Evolutionary conservation across 1,139 yeast species (phyloP).

Genomic region (Magnusiomyces paraingens): DNA sequence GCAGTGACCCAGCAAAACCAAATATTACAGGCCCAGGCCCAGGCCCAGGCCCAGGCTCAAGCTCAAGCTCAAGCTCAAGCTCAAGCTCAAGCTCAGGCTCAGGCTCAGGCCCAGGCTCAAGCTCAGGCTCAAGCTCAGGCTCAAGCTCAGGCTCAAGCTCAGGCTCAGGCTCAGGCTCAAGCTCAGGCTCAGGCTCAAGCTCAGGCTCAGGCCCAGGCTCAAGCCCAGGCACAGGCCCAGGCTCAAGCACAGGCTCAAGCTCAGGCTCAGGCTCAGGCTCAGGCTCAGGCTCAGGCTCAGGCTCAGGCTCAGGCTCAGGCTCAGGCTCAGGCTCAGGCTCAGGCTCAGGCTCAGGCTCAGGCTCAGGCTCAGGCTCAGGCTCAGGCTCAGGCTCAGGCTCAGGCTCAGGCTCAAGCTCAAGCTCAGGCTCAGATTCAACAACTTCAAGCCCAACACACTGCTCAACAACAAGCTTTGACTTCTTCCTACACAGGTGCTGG

Average conservation of each 20-base stretch:
- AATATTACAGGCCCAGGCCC: background rate
- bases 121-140: background rate
- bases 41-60: background rate
- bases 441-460: background rate
- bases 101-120: background rate
- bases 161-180: slow-evolving; percentile 3
- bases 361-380: slow-evolving; percentile 5
- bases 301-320: background rate
- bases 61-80: slow-evolving; percentile 2
- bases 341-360: background rate
- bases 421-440: background rate
- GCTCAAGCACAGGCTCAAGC: slow-evolving; percentile 4
- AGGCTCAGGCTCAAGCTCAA: too few species aligned
- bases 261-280: background rate
- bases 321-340: background rate
- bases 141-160: slow-evolving; percentile 2
- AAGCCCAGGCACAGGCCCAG: slow-evolving; percentile 2
- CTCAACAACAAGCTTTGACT: too few species aligned
- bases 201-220: slow-evolving; percentile 5
- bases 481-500: slow-evolving; percentile 29
- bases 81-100: background rate
- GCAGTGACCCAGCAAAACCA: background rate
- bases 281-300: background rate
- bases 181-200: background rate
- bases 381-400: background rate